A percentile compares a stretch with the other conserved stretches of the same genome.
phyloP scores from a whole-genome alignment of 2,329 filamentous ascomycete species.

The Colletotrichum sansevieriae region DNA sequence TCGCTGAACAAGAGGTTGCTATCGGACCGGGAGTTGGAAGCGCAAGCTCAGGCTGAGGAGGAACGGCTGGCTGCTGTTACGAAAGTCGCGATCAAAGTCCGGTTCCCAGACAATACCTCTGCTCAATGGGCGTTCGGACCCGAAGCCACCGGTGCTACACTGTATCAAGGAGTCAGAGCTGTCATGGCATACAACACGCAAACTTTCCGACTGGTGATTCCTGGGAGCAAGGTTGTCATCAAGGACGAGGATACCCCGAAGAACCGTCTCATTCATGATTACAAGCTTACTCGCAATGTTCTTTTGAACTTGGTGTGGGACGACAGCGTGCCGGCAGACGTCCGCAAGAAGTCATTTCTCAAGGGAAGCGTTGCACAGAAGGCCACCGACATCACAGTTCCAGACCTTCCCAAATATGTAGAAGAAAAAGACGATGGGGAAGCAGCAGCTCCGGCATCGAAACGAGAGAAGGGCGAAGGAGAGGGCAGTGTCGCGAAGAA shows the following conservation, averaged over 20 bases:
- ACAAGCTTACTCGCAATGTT: slow-evolving; percentile 78
- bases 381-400: slow-evolving; percentile 76
- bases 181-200: slow-evolving; percentile 76
- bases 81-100: slow-evolving; percentile 80
- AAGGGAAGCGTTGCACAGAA: slow-evolving; percentile 68
- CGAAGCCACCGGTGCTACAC: slow-evolving; percentile 74
- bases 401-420: slow-evolving; percentile 62
- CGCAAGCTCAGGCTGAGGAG: slow-evolving; percentile 74
- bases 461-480: slow-evolving; percentile 53
- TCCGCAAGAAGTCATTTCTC: slow-evolving; percentile 70
- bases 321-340: slow-evolving; percentile 68
- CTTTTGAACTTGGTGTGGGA: slow-evolving; percentile 84
- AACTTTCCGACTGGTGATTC: slow-evolving; percentile 79
- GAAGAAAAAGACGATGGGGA: slow-evolving; percentile 55
- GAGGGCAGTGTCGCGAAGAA: slow-evolving; percentile 56
- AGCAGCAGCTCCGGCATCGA: slow-evolving; percentile 46
- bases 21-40: slow-evolving; percentile 85
- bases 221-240: slow-evolving; percentile 65
- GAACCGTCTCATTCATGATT: slow-evolving; percentile 76
- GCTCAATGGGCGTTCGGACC: slow-evolving; percentile 79
- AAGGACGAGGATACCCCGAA: slow-evolving; percentile 59
- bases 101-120: slow-evolving; percentile 88
- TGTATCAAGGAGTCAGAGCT: slow-evolving; percentile 81
- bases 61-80: slow-evolving; percentile 75
- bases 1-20: slow-evolving; percentile 81